phyloP scores from a whole-genome alignment of 306 rosid species.

The Cucumis cinereus region DNA sequence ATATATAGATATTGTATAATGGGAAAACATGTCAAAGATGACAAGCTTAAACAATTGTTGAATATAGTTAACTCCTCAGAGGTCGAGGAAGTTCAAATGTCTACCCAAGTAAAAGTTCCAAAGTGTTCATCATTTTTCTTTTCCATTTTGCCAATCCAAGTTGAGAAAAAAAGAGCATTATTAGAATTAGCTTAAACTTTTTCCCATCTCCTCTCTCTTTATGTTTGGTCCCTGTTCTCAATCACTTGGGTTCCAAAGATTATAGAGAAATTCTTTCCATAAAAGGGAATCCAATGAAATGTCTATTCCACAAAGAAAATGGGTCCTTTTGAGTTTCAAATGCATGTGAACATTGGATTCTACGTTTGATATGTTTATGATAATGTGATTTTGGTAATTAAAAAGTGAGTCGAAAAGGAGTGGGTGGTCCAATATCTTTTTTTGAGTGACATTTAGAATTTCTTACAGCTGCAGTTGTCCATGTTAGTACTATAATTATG shows the following conservation, averaged over 20 bases:
- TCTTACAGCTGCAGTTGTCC: constrained; percentile 1
- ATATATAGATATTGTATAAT: neutral
- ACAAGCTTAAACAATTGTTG: neutral
- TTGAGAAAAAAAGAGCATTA: neutral
- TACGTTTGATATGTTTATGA: neutral
- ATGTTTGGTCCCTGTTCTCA: neutral
- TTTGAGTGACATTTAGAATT: neutral
- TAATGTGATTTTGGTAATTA: neutral
- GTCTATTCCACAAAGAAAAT: neutral
- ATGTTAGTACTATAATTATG: constrained; percentile 3
- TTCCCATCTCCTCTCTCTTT: neutral
- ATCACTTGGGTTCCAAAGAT: neutral
- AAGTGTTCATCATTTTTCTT: neutral
- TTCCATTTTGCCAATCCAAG: neutral
- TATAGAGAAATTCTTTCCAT: neutral
- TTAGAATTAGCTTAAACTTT: neutral
- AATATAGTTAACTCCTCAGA: neutral
- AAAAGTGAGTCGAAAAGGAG: neutral
- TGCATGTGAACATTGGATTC: constrained; percentile 12
- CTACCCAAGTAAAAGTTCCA: neutral
- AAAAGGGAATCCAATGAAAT: constrained; percentile 7
- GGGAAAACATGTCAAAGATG: neutral
- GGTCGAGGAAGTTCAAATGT: neutral
- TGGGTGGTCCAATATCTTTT: neutral
- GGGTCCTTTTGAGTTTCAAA: constrained; percentile 3